Conservation (phyloP, 495 filamentous ascomycete genomes). For the Neurospora sp. region DNA sequence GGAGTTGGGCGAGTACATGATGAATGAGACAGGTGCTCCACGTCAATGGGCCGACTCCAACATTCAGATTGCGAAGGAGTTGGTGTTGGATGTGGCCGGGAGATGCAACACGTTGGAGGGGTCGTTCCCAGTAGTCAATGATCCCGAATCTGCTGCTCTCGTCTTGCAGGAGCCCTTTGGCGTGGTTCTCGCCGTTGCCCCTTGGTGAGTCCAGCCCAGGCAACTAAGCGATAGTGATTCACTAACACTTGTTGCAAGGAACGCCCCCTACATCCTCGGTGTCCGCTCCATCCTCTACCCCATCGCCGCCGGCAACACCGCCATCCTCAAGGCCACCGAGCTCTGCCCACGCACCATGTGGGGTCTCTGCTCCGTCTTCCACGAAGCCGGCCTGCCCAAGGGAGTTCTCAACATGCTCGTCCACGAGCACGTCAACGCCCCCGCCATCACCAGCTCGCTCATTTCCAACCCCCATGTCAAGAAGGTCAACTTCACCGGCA, state of each 20-base stretch:
- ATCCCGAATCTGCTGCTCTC: conserved; percentile 52
- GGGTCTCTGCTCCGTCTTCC: conserved; percentile 58
- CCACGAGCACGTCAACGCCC: conserved; percentile 40
- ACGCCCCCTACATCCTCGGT: conserved; percentile 63
- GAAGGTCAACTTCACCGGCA: conserved; percentile 63
- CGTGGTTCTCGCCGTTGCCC: conserved; percentile 71
- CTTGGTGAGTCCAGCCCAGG: conserved; percentile 48
- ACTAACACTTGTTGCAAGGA: conserved; percentile 38
- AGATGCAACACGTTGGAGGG: conserved; percentile 52
- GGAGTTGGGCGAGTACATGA: conserved; percentile 53
- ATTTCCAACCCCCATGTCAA: conserved; percentile 45
- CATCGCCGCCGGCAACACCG: conserved; percentile 65
- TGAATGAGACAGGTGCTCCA: conserved; percentile 57
- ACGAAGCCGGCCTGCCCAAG: conserved; percentile 59
- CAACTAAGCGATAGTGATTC: conserved; percentile 1
- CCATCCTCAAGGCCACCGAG: conserved; percentile 55
- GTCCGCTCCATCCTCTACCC: conserved; percentile 59
- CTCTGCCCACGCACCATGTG: conserved; percentile 65
- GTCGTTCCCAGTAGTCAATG: conserved; percentile 43
- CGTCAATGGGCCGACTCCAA: conserved; percentile 52
- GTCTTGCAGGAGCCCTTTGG: conserved; percentile 75
- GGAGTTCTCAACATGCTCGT: conserved; percentile 51
- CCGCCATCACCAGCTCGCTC: conserved; percentile 43
- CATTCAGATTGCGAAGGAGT: conserved; percentile 43
- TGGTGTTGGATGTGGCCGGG: conserved; percentile 62